These are phyloP conservation scores for Cutaneotrichosporon spelunceum DNA, from an alignment of 1,284 basidiomycete species.

Conservation along the genomic window DNA sequence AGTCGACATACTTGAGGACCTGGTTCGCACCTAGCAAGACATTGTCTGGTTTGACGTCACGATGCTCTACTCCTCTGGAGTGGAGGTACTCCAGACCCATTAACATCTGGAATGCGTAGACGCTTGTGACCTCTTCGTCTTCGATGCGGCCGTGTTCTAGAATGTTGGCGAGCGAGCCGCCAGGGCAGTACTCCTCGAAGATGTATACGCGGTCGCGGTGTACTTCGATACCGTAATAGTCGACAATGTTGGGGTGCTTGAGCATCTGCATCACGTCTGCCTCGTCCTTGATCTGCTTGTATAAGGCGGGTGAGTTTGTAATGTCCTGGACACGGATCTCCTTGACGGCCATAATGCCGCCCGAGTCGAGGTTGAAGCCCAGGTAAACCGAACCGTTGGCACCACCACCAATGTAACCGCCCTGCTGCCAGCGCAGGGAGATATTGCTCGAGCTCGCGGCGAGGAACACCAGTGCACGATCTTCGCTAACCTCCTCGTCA, in stretches of 20 bases:
- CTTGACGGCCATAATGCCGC: conserved; percentile 98
- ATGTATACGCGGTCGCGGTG: conserved; percentile 99
- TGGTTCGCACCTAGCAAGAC: conserved; percentile 84
- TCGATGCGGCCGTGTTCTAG: conserved; percentile 94
- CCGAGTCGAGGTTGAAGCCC: conserved; percentile 94
- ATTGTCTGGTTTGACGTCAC: conserved; percentile 98
- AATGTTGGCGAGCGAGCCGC: conserved; percentile 84
- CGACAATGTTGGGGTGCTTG: conserved; percentile 95
- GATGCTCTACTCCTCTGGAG: conserved; percentile 87
- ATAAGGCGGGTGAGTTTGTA: conserved; percentile 72
- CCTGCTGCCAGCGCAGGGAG: conserved; percentile 97
- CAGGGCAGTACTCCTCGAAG: conserved; percentile 98
- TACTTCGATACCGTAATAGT: conserved; percentile 97
- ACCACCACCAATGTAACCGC: conserved; percentile 93
- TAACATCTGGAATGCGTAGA: conserved; percentile 96
- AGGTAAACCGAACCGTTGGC: conserved; percentile 98
- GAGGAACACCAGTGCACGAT: conserved; percentile 83
- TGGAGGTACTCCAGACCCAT: conserved; percentile 95
- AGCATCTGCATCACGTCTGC: conserved; percentile 98
- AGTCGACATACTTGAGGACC: conserved; percentile 97
- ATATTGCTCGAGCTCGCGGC: conserved; percentile 92
- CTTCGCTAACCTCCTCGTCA: conserved; percentile 85
- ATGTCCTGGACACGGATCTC: conserved; percentile 98
- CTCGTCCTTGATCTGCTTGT: conserved; percentile 95
- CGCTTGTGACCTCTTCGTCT: conserved; percentile 91